These are phyloP conservation scores for Trichophyton schoenleinii DNA, from an alignment of 2,329 filamentous ascomycete species.

Conservation along the genomic window DNA sequence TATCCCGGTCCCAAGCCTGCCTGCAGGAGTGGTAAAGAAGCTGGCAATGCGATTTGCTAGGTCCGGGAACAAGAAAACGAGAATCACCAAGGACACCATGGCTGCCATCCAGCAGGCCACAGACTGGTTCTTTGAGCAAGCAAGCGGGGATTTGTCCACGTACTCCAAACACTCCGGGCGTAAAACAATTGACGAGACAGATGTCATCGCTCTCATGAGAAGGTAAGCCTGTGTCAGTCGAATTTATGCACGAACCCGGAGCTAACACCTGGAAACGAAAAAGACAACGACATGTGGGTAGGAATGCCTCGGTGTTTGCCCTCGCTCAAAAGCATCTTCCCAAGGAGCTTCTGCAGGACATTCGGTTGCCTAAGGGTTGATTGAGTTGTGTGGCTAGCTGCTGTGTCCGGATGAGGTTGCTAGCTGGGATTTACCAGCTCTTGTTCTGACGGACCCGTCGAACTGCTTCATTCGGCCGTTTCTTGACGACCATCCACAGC, in stretches of 20 bases:
- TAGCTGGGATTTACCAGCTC: conserved; percentile 47
- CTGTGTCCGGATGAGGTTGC: background rate
- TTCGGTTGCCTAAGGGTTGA: conserved; percentile 33
- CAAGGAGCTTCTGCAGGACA: conserved; percentile 66
- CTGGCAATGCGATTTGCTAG: conserved; percentile 54
- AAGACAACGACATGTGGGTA: conserved; percentile 66
- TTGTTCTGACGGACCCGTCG: conserved; percentile 65
- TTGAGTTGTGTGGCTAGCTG: conserved; percentile 4
- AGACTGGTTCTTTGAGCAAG: conserved; percentile 86
- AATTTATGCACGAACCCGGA: background rate
- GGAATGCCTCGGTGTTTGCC: conserved; percentile 63
- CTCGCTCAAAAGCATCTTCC: conserved; percentile 74
- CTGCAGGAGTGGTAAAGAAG: conserved; percentile 58
- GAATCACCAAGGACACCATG: conserved; percentile 61
- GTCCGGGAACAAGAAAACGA: conserved; percentile 53
- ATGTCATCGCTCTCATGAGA: conserved; percentile 69
- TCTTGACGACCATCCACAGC: conserved; percentile 90
- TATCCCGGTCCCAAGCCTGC: conserved; percentile 62
- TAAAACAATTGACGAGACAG: conserved; percentile 74
- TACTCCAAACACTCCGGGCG: conserved; percentile 73
- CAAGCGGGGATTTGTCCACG: conserved; percentile 63
- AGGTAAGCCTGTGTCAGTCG: conserved; percentile 45
- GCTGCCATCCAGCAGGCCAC: conserved; percentile 65
- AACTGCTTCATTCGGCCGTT: conserved; percentile 60
- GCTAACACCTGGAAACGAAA: conserved; percentile 4